Evolutionary conservation across 176 grass and related monocot species (phyloP).

Genomic region (Puccinellia tenuiflora): DNA sequence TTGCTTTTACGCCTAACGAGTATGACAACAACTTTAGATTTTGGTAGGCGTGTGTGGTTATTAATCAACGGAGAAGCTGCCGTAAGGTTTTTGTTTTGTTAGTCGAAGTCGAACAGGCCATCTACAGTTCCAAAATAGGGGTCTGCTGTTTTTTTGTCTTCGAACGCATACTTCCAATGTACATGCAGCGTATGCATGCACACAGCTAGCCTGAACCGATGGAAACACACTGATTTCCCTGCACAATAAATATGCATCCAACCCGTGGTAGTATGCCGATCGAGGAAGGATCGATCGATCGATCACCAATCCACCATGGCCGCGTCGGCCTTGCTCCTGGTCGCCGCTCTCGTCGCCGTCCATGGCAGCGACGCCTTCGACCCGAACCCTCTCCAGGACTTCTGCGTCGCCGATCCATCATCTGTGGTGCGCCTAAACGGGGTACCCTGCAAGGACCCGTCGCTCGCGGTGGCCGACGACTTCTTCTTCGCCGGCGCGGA

Average conservation of each 20-base stretch:
- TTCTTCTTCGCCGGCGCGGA: constrained; percentile 31
- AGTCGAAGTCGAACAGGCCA: no score
- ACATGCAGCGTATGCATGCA: neutral
- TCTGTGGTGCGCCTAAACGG: constrained; percentile 21
- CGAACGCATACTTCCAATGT: neutral
- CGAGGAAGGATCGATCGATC: neutral
- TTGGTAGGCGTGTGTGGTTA: no score
- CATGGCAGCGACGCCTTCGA: neutral
- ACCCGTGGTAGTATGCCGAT: neutral
- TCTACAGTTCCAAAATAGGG: neutral
- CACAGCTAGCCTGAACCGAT: neutral
- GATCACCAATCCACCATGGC: neutral
- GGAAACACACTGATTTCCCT: neutral
- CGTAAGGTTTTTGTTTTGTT: no score
- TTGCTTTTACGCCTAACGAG: no score
- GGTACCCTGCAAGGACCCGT: constrained; percentile 35
- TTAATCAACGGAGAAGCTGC: no score
- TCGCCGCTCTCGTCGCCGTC: neutral
- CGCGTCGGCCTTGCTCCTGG: neutral
- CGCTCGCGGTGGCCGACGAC: neutral
- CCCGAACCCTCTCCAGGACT: constrained; percentile 57
- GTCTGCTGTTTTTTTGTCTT: neutral
- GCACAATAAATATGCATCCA: neutral
- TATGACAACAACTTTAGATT: no score
- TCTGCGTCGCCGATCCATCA: constrained; percentile 36